phyloP scores from a whole-genome alignment of 2,329 filamentous ascomycete genomes.

The Gliomastix tumulicola region DNA sequence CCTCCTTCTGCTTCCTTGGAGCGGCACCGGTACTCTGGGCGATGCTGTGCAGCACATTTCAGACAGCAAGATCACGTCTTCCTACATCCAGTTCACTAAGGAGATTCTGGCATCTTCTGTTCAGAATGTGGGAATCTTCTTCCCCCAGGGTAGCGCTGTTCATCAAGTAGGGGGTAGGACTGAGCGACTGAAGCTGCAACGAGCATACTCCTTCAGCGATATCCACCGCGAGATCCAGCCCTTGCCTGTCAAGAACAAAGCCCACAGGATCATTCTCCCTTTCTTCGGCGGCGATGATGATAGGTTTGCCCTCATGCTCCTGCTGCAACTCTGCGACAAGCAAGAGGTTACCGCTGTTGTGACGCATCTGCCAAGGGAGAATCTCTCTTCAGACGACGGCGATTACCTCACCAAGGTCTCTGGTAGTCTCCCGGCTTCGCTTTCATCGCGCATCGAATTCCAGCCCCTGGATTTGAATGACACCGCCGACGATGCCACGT shows the following conservation, averaged over 20 bases:
- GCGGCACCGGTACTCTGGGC: conserved; percentile 67
- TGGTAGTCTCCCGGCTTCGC: conserved; percentile 11
- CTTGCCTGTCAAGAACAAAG: conserved; percentile 56
- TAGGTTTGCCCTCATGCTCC: conserved; percentile 68
- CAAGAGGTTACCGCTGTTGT: conserved; percentile 73
- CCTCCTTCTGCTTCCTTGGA: conserved; percentile 83
- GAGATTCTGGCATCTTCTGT: conserved; percentile 55
- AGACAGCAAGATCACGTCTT: conserved; percentile 27
- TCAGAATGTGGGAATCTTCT: conserved; percentile 69
- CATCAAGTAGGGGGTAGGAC: conserved; percentile 48
- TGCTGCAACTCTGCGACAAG: conserved; percentile 78
- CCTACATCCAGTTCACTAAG: conserved; percentile 70
- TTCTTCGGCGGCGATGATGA: conserved; percentile 85
- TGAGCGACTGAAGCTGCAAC: conserved; percentile 31
- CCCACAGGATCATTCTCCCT: conserved; percentile 79
- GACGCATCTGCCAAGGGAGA: conserved; percentile 31
- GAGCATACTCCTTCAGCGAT: conserved; percentile 53
- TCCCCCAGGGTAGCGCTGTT: conserved; percentile 61
- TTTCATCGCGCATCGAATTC: conserved; percentile 11
- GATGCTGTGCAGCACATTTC: conserved; percentile 37
- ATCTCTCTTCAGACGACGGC: conserved; percentile 14
- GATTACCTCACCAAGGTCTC: conserved; percentile 16
- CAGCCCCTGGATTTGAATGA: conserved; percentile 15
- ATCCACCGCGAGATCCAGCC: conserved; percentile 45
- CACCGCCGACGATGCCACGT: conserved; percentile 2